Conservation (phyloP, 108 stramenopile genomes). For the Cyclotella kingstonii region DNA sequence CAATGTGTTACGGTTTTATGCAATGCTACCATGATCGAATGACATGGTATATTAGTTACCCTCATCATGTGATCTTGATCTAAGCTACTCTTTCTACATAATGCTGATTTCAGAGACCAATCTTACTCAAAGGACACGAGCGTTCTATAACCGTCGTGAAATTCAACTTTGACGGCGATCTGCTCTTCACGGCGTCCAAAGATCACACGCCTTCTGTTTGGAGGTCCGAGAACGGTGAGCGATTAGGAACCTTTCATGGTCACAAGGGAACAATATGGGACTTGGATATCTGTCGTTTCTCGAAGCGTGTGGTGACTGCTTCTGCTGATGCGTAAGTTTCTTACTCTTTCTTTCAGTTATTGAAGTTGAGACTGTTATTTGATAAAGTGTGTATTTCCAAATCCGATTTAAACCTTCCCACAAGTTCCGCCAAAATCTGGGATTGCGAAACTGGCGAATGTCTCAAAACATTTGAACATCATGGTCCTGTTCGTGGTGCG, state of each 20-base stretch:
- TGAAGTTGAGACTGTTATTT: too few relatives aligned
- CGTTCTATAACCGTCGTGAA: constrained; percentile 96
- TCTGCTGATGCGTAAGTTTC: constrained; percentile 77
- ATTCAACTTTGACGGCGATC: constrained; percentile 96
- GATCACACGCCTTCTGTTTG: constrained; percentile 93
- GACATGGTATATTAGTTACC: too few relatives aligned
- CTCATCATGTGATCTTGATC: not conserved
- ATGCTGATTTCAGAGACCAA: constrained; percentile 84
- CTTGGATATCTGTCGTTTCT: constrained; percentile 87
- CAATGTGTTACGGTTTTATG: too few relatives aligned
- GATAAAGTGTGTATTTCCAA: too few relatives aligned
- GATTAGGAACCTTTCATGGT: constrained; percentile 94
- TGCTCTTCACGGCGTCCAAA: constrained; percentile 93
- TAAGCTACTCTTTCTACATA: not conserved
- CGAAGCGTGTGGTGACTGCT: constrained; percentile 73
- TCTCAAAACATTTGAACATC: constrained; percentile 79
- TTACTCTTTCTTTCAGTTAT: too few relatives aligned
- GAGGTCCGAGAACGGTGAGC: constrained; percentile 92
- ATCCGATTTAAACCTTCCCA: not conserved
- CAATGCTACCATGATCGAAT: too few relatives aligned
- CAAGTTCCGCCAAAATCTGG: constrained; percentile 81
- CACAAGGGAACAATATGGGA: constrained; percentile 99
- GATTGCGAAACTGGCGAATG: constrained; percentile 89
- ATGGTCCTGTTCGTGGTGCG: constrained; percentile 89
- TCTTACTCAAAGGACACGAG: constrained; percentile 97